Base-by-base conservation (phyloP, 2,329 filamentous ascomycete genomes). In the Monilinia laxa region DNA sequence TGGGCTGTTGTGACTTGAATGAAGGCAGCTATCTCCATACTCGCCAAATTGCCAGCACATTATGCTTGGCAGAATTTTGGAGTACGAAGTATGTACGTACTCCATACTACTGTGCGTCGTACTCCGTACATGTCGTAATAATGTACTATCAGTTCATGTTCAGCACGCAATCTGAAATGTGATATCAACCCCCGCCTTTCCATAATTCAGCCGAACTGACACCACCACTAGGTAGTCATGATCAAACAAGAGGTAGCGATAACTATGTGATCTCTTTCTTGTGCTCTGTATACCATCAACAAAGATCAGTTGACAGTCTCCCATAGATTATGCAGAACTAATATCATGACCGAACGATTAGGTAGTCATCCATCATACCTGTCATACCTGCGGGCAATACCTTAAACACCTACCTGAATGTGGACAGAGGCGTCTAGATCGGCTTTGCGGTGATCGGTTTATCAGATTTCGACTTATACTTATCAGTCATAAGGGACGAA, bases 251-350 rank as follows among this genome's bases (percentile, higher is more conserved):
- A 20, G 18, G 31, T 35, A 35, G 31, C 14, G 31, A 51, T 38
- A 18, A 40, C n/a, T 51, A 18, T 49, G 42, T 23, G 57, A 38
- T 4, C 16, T 18, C 14, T 20, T 51, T 18, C 14, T 20, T 51
- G 6, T n/a, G n/a, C 20, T 35, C 18, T 60, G 18, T 38, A 25
- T 25, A 38, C 20, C 38, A 18, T 23, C 23, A 25, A 51, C 20
- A 25, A 35, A 38, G 45, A n/a, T 62, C 58, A 62, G 58, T 62
- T 62, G 58, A 62, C 31, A 25, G 3, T 51, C 40, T 4, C 31
- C 31, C 1, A n/a, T 14, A 20, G 9, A 5, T 51, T 25, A n/a
- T 51, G 35, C 45, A 9, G 45, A 62, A 2, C n/a, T 20, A 40
- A 51, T 31, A 51, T 20, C 12, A 59, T 9, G 18, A 16, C 28